These are phyloP conservation scores for Dactylorhiza incarnata DNA, from an alignment of 106 monocot species.

Conservation along the genomic window DNA sequence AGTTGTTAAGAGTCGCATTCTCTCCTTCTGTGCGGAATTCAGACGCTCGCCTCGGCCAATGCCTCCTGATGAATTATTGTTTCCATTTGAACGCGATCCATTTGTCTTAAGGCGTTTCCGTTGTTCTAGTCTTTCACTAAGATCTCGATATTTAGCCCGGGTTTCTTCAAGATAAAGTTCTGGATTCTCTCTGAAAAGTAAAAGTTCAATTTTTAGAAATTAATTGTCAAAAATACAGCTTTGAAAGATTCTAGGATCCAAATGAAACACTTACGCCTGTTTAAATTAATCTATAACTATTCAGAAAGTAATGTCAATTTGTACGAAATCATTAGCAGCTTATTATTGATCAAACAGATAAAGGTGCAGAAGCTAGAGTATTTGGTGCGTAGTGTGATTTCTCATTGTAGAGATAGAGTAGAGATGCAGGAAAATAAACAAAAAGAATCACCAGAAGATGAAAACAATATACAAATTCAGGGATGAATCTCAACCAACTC, in stretches of 20 bases:
- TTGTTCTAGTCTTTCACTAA: constrained; percentile 74
- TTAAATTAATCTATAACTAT: background rate
- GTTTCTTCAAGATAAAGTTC: constrained; percentile 84
- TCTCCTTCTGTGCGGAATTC: constrained; percentile 88
- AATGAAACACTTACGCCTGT: background rate
- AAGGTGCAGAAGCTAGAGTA: background rate
- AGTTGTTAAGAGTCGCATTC: constrained; percentile 91
- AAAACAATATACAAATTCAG: too few relatives aligned
- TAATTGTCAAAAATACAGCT: background rate
- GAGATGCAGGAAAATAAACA: too few relatives aligned
- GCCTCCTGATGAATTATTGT: constrained; percentile 47
- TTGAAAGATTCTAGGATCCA: background rate
- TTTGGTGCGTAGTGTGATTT: too few relatives aligned
- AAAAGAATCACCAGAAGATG: too few relatives aligned
- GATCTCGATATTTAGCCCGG: constrained; percentile 57
- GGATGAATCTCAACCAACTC: too few relatives aligned
- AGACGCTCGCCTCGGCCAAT: constrained; percentile 86
- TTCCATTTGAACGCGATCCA: constrained; percentile 51
- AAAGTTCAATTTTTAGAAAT: background rate
- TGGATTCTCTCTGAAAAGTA: constrained; percentile 74
- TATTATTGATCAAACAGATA: background rate
- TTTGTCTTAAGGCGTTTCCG: constrained; percentile 75
- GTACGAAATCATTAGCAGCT: background rate
- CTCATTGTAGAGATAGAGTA: too few relatives aligned
- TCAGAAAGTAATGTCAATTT: background rate